phyloP scores from a whole-genome alignment of 495 filamentous ascomycete genomes.

The Physcia stellaris region DNA sequence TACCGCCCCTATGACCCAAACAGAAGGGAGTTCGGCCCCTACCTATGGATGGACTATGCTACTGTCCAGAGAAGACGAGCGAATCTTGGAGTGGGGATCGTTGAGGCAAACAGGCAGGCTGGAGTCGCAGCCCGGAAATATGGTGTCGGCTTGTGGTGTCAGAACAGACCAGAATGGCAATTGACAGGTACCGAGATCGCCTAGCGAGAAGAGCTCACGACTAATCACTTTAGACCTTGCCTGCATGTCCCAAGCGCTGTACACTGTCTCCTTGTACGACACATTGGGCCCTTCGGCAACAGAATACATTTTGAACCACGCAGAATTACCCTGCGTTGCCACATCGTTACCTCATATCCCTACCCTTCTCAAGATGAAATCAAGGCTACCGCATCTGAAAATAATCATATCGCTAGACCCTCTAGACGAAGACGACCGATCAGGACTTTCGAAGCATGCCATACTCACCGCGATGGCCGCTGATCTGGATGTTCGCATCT shows the following conservation, averaged over 20 bases:
- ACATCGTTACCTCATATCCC: slow-evolving; percentile 77
- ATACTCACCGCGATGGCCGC: slow-evolving; percentile 61
- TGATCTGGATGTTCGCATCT: slow-evolving; percentile 58
- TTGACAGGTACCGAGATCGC: slow-evolving; percentile 50
- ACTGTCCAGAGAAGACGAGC: slow-evolving; percentile 67
- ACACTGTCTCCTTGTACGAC: slow-evolving; percentile 89
- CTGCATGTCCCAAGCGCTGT: slow-evolving; percentile 78
- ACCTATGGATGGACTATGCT: slow-evolving; percentile 72
- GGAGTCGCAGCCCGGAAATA: slow-evolving; percentile 56
- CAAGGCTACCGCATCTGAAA: slow-evolving; percentile 65
- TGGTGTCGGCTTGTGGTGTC: slow-evolving; percentile 84
- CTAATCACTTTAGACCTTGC: slow-evolving; percentile 52
- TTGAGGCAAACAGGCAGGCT: slow-evolving; percentile 62
- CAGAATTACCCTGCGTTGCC: slow-evolving; percentile 58
- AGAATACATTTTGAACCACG: slow-evolving; percentile 92
- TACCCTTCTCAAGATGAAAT: slow-evolving; percentile 70
- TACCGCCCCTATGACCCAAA: slow-evolving; percentile 63
- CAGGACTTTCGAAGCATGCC: slow-evolving; percentile 64
- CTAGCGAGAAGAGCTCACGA: neutral
- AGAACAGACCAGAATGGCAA: slow-evolving; percentile 97
- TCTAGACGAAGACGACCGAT: slow-evolving; percentile 65
- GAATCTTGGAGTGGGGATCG: slow-evolving; percentile 76
- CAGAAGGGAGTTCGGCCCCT: slow-evolving; percentile 65
- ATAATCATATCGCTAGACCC: slow-evolving; percentile 81
- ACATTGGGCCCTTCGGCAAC: slow-evolving; percentile 80